Evolutionary conservation across 805 yeast species (phyloP), one percentile per base, ranked within the genome.

Genomic region (Kodamaea jinghongensis): DNA sequence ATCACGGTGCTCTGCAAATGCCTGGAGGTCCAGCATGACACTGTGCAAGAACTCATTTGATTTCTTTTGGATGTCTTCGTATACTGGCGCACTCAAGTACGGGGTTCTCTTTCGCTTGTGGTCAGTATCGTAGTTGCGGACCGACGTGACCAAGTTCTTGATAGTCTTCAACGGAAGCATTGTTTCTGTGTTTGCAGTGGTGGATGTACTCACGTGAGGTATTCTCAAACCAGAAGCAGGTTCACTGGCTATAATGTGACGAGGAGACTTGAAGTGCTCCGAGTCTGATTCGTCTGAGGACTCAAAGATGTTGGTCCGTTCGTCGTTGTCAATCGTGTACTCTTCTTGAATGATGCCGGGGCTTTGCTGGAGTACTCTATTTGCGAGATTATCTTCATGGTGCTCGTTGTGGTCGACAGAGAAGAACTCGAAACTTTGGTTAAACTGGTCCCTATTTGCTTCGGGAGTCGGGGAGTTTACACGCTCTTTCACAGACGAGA

Each of bases 1-100:
- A 13, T 55, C 50, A 11, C 51, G 22, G 45, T 68, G 74, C 6
- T 42, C 42, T 11, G 71, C 65, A 47, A 63, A 68, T 3, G 67
- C 67, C 26, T 52, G 54, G 38, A 68, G 49, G 40, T 67, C 72
- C 3, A 37, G 26, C 46, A 64, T 52, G n/a, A 68, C 36, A 13
- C 52, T 52, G 25, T 40, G 44, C 17, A 68, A 42, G 40, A 68
- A 67, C 22, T 51, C 51, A 27, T 59, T 60, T 0, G 71, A 61
- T 38, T 56, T 58, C 11, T 44, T 45, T 22, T 58, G 62, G 17
- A 68, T 49, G 9, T 47, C 43, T 6, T 47, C 43, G 16, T 50
- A 41, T 0, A 54, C 7, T 36, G 38, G 10, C n/a, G 11, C 12
- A 13, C 28, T 38, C 14, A 26, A 22, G 15, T 2, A 3, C 3